These are phyloP conservation scores for Wickerhamomyces ciferrii DNA, from an alignment of 805 yeast genomes.

Conservation along the genomic window DNA sequence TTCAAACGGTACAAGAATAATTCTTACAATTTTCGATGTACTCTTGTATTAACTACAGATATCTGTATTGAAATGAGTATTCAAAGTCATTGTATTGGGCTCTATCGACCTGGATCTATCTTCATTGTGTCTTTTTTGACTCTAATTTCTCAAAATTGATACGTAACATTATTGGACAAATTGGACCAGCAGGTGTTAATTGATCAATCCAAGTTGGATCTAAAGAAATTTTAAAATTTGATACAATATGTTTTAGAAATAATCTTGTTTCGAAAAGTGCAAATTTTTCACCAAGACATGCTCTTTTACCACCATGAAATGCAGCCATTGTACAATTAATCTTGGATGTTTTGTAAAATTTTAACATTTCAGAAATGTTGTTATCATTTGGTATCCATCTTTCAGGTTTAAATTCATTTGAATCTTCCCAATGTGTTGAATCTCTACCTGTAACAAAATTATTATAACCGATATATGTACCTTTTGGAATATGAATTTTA, in stretches of 20 bases:
- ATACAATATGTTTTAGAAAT: slow-evolving; percentile 31
- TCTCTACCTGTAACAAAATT: slow-evolving; percentile 47
- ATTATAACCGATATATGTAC: slow-evolving; percentile 50
- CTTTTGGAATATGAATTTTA: slow-evolving; percentile 40
- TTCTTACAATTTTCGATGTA: too few relatives aligned
- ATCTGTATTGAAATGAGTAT: too few relatives aligned
- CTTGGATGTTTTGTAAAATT: slow-evolving; percentile 38
- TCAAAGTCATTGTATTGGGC: too few relatives aligned
- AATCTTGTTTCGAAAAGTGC: slow-evolving; percentile 42
- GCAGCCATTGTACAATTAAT: slow-evolving; percentile 41
- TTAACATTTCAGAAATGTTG: slow-evolving; percentile 18
- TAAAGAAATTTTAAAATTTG: slow-evolving; percentile 28
- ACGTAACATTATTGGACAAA: slow-evolving; percentile 39
- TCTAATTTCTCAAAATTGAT: slow-evolving; percentile 15
- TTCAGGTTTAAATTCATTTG: slow-evolving; percentile 39
- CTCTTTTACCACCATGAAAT: slow-evolving; percentile 56
- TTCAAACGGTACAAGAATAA: too few relatives aligned
- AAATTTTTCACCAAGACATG: slow-evolving; percentile 56
- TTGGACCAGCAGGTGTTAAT: slow-evolving; percentile 55
- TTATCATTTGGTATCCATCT: slow-evolving; percentile 41
- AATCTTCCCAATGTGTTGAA: slow-evolving; percentile 38
- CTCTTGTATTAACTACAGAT: too few relatives aligned
- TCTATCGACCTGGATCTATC: too few relatives aligned
- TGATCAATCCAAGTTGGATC: slow-evolving; percentile 42
- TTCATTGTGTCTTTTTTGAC: not conserved